Conservation (phyloP, 2,329 filamentous ascomycete genomes). For the Lasiodiplodia sp. region DNA sequence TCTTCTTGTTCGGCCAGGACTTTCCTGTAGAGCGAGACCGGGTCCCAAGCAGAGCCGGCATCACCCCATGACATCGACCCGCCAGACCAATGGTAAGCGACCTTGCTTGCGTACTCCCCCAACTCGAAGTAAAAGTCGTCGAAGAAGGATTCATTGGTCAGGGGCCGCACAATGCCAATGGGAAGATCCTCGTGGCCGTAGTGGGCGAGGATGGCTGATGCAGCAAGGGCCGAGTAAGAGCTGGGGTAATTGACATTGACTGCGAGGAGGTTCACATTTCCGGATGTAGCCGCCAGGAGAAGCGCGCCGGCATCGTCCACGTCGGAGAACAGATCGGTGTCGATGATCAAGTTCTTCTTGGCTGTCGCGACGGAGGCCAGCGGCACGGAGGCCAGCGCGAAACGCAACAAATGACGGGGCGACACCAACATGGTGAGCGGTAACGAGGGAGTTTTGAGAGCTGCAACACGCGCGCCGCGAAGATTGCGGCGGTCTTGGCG, state of each 20-base stretch:
- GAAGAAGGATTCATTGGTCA: conserved; percentile 55
- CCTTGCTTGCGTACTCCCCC: conserved; percentile 57
- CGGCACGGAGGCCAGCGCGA: background rate
- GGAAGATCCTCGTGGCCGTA: conserved; percentile 49
- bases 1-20: conserved; percentile 50
- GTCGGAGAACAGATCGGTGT: conserved; percentile 58
- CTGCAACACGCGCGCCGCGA: background rate
- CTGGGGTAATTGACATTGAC: conserved; percentile 54
- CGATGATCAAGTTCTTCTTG: conserved; percentile 53
- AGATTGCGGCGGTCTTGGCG: background rate
- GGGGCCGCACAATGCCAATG: conserved; percentile 51
- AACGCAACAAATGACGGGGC: background rate
- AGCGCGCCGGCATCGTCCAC: conserved; percentile 55
- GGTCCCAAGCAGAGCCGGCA: conserved; percentile 50
- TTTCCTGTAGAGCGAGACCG: conserved; percentile 57
- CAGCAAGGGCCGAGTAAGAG: conserved; percentile 51
- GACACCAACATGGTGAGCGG: background rate
- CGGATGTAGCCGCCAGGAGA: conserved; percentile 51
- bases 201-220: conserved; percentile 49
- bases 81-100: conserved; percentile 53
- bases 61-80: conserved; percentile 47
- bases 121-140: conserved; percentile 49
- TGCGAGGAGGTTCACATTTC: conserved; percentile 48
- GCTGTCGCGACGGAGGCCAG: background rate
- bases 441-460: background rate